Evolutionary conservation across 345 rosid genomes (phyloP).

Genomic region (Salix brachista): DNA sequence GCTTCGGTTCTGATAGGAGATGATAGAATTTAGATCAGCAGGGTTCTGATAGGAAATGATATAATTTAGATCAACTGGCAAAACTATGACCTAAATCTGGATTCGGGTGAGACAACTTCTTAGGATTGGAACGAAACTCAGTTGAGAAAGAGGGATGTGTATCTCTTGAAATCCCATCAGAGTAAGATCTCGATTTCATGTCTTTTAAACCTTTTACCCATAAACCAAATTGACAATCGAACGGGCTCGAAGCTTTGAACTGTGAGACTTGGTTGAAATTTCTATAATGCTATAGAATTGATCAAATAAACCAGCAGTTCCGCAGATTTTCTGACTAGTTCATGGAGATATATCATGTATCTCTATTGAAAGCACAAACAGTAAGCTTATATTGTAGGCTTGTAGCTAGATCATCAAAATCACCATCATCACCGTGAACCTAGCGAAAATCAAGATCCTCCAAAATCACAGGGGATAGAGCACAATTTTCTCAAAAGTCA

Average conservation of each 20-base stretch:
- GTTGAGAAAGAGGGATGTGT: neutral
- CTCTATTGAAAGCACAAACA: neutral
- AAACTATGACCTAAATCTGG: too few species aligned
- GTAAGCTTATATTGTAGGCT: too few species aligned
- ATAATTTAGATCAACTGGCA: too few species aligned
- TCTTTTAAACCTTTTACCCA: neutral
- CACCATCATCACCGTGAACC: neutral
- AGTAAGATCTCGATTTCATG: neutral
- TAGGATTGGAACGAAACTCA: neutral
- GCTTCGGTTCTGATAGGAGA: too few species aligned
- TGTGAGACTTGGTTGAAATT: too few species aligned
- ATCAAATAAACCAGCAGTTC: neutral
- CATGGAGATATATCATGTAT: neutral
- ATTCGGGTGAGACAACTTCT: neutral
- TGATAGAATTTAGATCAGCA: too few species aligned
- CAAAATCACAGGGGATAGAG: neutral
- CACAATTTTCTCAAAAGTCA: neutral
- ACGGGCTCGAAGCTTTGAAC: neutral
- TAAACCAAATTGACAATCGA: neutral
- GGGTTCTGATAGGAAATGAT: too few species aligned
- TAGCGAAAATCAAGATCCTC: neutral
- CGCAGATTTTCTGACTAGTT: neutral
- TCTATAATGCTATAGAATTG: too few species aligned
- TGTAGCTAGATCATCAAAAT: too few species aligned
- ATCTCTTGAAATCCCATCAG: neutral